Conservation (phyloP, 2,329 filamentous ascomycete species). For the Fusarium sp. region DNA sequence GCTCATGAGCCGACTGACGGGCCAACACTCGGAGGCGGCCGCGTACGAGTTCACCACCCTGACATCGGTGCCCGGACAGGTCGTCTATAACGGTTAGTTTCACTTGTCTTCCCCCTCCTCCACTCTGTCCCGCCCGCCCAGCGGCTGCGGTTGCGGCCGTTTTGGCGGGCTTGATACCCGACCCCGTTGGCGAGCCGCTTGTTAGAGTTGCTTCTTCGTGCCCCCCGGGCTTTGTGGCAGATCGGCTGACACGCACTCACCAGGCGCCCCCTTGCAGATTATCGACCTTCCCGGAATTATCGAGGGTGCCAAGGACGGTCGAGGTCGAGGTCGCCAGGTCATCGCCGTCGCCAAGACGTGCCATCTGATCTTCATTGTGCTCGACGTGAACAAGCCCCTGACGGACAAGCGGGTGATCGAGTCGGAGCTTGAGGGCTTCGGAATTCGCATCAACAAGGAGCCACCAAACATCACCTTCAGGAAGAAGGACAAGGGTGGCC, state of each 20-base stretch:
- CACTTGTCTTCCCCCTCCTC: slow-evolving; percentile 9
- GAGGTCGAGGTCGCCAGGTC: slow-evolving; percentile 96
- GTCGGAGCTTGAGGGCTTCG: slow-evolving; percentile 94
- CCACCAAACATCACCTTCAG: slow-evolving; percentile 99
- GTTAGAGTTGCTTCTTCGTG: slow-evolving; percentile 5
- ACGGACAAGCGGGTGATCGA: slow-evolving; percentile 98
- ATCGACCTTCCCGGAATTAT: slow-evolving; percentile 99
- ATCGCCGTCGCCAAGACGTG: slow-evolving; percentile 99
- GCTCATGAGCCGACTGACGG: slow-evolving; percentile 92
- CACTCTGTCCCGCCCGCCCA: slow-evolving; percentile 18
- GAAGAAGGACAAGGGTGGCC: slow-evolving; percentile 98
- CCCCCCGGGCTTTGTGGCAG: slow-evolving; percentile 19
- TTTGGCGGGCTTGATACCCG: slow-evolving; percentile 30
- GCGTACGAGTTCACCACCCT: slow-evolving; percentile 99
- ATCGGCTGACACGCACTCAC: slow-evolving; percentile 34
- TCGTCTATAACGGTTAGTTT: slow-evolving; percentile 83
- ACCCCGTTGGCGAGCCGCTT: slow-evolving; percentile 22
- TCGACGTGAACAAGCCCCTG: slow-evolving; percentile 98
- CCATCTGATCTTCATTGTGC: slow-evolving; percentile 97
- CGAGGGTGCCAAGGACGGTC: slow-evolving; percentile 97
- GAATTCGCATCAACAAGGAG: slow-evolving; percentile 96
- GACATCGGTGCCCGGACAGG: slow-evolving; percentile 96
- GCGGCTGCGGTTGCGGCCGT: slow-evolving; percentile 19
- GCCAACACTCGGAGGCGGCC: slow-evolving; percentile 95
- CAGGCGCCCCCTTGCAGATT: slow-evolving; percentile 93